Percentiles rank a stretch among this genome's conserved stretches.
Evolutionary conservation across 768 basidiomycete species (phyloP).

Genomic region (Arthromyces matolae): DNA sequence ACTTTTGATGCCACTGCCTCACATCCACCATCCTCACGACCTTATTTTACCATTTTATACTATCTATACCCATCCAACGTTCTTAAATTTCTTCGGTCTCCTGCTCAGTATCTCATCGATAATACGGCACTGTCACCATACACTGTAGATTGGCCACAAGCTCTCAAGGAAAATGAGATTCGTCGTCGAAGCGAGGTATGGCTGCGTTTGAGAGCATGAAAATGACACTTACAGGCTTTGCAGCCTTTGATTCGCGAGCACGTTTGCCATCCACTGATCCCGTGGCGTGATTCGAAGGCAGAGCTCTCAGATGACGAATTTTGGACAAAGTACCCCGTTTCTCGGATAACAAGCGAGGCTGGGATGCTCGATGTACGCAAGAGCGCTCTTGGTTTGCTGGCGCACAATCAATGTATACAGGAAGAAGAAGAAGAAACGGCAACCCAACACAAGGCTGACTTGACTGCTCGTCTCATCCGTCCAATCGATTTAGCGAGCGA

Average conservation of each 20-base stretch:
- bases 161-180: constrained; percentile 65
- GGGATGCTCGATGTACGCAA: constrained; percentile 64
- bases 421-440: not conserved
- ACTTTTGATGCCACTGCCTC: constrained; percentile 53
- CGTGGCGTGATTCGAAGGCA: constrained; percentile 58
- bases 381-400: constrained; percentile 45
- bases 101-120: constrained; percentile 58
- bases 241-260: constrained; percentile 70
- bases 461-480: constrained; percentile 28
- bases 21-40: constrained; percentile 54
- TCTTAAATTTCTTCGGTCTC: constrained; percentile 71
- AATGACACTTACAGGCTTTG: constrained; percentile 7
- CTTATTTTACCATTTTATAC: constrained; percentile 77
- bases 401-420: constrained; percentile 20
- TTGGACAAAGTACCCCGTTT: constrained; percentile 63
- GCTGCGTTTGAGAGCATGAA: not conserved
- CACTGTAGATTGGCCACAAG: constrained; percentile 65
- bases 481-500: constrained; percentile 35
- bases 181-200: constrained; percentile 70
- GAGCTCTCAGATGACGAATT: constrained; percentile 64
- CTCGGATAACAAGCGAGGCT: constrained; percentile 64
- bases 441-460: constrained; percentile 9
- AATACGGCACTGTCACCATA: constrained; percentile 55
- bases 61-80: constrained; percentile 91
- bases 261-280: constrained; percentile 68